These are phyloP conservation scores for Closterium sp. DNA, from an alignment of 139 green algal genomes.

Conservation along the genomic window DNA sequence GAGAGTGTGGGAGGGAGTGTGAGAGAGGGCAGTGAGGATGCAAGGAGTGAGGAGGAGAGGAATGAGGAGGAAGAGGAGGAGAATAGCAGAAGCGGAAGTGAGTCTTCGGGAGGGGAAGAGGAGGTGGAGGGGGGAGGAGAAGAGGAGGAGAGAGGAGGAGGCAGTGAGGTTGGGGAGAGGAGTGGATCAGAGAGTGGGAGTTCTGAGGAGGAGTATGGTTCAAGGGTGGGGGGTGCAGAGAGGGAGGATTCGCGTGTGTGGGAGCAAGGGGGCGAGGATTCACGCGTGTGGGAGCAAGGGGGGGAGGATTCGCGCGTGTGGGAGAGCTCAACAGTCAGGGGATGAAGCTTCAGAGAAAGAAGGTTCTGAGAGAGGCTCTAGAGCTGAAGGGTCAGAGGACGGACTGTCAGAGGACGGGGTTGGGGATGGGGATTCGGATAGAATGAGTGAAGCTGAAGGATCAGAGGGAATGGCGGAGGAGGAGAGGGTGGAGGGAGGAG, in stretches of 20 bases:
- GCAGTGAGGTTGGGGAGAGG: background rate
- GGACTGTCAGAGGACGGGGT: background rate
- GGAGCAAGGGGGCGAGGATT: background rate
- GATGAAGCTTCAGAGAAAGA: background rate
- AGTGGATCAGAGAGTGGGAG: background rate
- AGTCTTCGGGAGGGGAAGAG: background rate
- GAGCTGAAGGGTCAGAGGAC: background rate
- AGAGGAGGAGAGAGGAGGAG: background rate
- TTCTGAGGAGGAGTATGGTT: background rate
- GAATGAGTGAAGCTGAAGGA: background rate
- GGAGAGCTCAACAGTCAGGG: background rate
- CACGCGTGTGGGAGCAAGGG: background rate
- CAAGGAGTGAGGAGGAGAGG: too few species aligned
- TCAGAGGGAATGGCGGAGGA: background rate
- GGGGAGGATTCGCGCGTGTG: background rate
- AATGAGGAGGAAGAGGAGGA: background rate
- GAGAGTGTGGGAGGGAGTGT: background rate
- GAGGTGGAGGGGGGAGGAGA: background rate
- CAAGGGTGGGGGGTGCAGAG: background rate
- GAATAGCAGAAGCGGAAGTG: background rate
- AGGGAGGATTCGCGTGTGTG: background rate
- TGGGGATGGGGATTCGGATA: background rate
- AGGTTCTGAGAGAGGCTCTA: background rate
- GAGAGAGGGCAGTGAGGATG: background rate
- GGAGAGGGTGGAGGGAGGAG: background rate